A percentile compares a stretch with the other conserved stretches of the same genome.
Evolutionary conservation across 371 early-diverging fungal species (phyloP).

Genomic region (Apophysomyces sp.): DNA sequence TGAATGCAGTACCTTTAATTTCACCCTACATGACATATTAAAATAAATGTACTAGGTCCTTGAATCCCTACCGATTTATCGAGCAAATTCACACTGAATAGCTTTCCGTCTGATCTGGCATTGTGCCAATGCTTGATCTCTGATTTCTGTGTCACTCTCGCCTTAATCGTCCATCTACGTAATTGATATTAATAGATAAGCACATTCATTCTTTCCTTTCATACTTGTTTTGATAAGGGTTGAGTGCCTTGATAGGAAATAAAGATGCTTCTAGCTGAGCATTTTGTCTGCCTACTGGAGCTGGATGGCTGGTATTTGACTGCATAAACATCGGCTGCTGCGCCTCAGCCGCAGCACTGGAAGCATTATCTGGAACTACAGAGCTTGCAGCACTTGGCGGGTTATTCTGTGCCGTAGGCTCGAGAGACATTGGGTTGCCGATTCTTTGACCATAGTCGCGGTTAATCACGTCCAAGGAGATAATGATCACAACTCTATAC

Average conservation of each 20-base stretch:
- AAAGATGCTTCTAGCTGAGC: slow-evolving; percentile 34
- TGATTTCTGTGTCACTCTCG: slow-evolving; percentile 82
- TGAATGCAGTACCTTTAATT: slow-evolving; percentile 89
- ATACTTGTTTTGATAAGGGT: slow-evolving; percentile 78
- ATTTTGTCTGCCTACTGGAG: slow-evolving; percentile 63
- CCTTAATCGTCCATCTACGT: slow-evolving; percentile 87
- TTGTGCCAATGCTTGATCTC: slow-evolving; percentile 85
- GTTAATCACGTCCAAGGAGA: slow-evolving; percentile 47
- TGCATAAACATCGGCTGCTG: slow-evolving; percentile 23
- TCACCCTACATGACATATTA: slow-evolving; percentile 61
- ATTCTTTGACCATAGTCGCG: slow-evolving; percentile 34
- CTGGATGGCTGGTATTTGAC: slow-evolving; percentile 38
- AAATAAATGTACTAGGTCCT: background rate
- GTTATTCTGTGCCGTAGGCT: slow-evolving; percentile 6
- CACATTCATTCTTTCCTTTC: background rate
- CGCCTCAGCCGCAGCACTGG: slow-evolving; percentile 22
- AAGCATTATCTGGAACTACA: slow-evolving; percentile 1
- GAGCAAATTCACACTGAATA: slow-evolving; percentile 86
- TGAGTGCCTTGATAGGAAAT: slow-evolving; percentile 61
- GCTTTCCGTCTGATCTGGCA: slow-evolving; percentile 76
- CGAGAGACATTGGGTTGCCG: slow-evolving; percentile 42
- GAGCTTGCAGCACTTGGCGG: background rate
- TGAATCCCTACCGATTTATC: slow-evolving; percentile 72
- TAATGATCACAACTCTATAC: slow-evolving; percentile 55
- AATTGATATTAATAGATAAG: background rate